Base-by-base conservation (phyloP, 2,329 filamentous ascomycete species). In the Phialocephala sp. region DNA sequence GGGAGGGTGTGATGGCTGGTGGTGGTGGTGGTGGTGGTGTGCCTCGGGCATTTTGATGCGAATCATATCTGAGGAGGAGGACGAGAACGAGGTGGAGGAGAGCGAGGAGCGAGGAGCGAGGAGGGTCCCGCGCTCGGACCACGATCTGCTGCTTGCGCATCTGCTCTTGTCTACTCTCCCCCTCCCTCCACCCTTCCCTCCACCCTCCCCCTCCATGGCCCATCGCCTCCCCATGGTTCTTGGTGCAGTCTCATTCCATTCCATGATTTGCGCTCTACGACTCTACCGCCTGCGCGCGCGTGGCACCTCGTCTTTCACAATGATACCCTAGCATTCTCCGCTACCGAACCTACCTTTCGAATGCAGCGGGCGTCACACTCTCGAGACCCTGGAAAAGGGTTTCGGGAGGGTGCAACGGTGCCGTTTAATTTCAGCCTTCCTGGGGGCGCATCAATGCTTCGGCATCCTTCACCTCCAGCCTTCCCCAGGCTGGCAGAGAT, bases 81-180 rank as follows among this genome's bases (percentile, higher is more conserved):
- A 12, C 4, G 9, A 2, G 43, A 4, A 32, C 27, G 27, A 32
- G 27, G 27, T 3, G 27, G 27, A 6, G 3, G 27, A 32, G 27
- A 6, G 6, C 6, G 27, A 6, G 27, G 27, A 32, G 27, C 4
- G 22, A 18, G 50, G 6, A 54, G 24, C 14, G 18, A 24, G 24
- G 14, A 3, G 20, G 8, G 6, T 2, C 18, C 24, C 4, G 24
- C 50, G 50, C 50, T 54, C 50, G 50, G 50, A 54, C 50, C 27
- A 54, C 27, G 50, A 54, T 54, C 50, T 41, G 50, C 50, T 54
- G 50, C 27, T 54, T 35, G 50, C 32, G 50, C 50, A 54, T 54
- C 45, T 22, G n/a, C n/a, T 50, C 22, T 22, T 11, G 45, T 50
- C 12, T 50, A 18, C 45, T 20, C 22, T 32, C 27, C 27, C 27